Evolutionary conservation across 164 flowering plant species (phyloP).

Genomic region (Vitis labrusca): DNA sequence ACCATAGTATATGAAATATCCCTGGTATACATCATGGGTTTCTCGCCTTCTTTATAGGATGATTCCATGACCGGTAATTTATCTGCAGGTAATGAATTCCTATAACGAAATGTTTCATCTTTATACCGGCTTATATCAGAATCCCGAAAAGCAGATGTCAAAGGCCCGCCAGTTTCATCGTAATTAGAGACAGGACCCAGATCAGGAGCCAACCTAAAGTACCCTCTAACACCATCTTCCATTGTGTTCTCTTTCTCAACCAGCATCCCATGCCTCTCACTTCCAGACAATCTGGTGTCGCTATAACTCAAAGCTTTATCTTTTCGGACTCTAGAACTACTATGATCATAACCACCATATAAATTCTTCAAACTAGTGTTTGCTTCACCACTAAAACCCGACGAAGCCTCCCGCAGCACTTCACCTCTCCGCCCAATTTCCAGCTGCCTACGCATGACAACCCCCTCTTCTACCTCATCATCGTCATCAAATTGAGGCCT

Average conservation of each 20-base stretch:
- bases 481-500: slow-evolving; percentile 14
- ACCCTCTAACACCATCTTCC: slow-evolving; percentile 22
- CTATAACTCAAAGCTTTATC: slow-evolving; percentile 14
- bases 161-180: slow-evolving; percentile 14
- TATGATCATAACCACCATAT: slow-evolving; percentile 9
- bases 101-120: slow-evolving; percentile 18
- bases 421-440: slow-evolving; percentile 10
- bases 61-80: slow-evolving; percentile 11
- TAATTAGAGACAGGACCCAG: slow-evolving; percentile 12
- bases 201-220: slow-evolving; percentile 13
- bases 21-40: slow-evolving; percentile 11
- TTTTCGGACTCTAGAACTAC: slow-evolving; percentile 6
- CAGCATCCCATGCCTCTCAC: slow-evolving; percentile 7
- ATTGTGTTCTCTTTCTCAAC: slow-evolving; percentile 3
- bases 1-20: slow-evolving; percentile 6
- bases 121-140: slow-evolving; percentile 14
- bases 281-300: slow-evolving; percentile 5
- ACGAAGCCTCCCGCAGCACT: background rate
- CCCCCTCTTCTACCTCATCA: background rate
- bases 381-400: slow-evolving; percentile 3
- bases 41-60: slow-evolving; percentile 14
- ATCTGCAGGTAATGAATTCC: slow-evolving; percentile 13
- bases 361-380: slow-evolving; percentile 5
- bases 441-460: slow-evolving; percentile 7
- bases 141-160: slow-evolving; percentile 2